phyloP scores from a whole-genome alignment of 2,329 filamentous ascomycete species.

The Aspergillus felis region DNA sequence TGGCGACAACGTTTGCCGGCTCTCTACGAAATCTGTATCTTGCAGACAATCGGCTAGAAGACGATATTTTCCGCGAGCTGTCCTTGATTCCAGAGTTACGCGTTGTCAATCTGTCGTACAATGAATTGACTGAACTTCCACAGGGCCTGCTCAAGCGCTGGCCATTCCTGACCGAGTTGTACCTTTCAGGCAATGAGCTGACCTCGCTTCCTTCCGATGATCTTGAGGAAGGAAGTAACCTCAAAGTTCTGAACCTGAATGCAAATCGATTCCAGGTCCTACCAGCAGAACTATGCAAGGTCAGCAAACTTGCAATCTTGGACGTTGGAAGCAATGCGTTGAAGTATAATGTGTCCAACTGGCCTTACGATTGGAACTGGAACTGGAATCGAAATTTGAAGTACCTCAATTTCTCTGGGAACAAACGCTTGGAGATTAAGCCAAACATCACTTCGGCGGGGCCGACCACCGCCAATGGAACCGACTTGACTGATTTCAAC shows the following conservation, averaged over 20 bases:
- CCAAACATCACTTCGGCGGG: constrained; percentile 57
- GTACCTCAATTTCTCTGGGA: constrained; percentile 93
- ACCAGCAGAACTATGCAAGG: constrained; percentile 90
- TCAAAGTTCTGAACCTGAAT: constrained; percentile 92
- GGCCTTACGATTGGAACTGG: constrained; percentile 99
- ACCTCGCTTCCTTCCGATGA: constrained; percentile 91
- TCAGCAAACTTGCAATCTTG: constrained; percentile 83
- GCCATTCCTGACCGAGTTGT: constrained; percentile 86
- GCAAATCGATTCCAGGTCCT: constrained; percentile 97
- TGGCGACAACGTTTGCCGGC: constrained; percentile 81
- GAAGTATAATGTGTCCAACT: constrained; percentile 99
- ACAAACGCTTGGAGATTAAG: constrained; percentile 91
- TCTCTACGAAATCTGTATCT: constrained; percentile 81
- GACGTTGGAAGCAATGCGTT: constrained; percentile 93
- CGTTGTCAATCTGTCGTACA: constrained; percentile 90
- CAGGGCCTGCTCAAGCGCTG: constrained; percentile 82
- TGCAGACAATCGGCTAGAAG: constrained; percentile 89
- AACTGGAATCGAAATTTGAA: constrained; percentile 94
- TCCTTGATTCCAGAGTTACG: constrained; percentile 77
- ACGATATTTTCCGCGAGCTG: constrained; percentile 92
- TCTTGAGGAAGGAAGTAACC: constrained; percentile 78
- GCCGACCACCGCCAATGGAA: constrained; percentile 49
- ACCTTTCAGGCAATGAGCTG: constrained; percentile 90
- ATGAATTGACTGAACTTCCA: constrained; percentile 88
- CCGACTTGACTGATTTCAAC: constrained; percentile 85